Percentiles rank a stretch among this genome's conserved stretches.
phyloP scores from a whole-genome alignment of 1,139 yeast species.

The Candida sanyaensis region DNA sequence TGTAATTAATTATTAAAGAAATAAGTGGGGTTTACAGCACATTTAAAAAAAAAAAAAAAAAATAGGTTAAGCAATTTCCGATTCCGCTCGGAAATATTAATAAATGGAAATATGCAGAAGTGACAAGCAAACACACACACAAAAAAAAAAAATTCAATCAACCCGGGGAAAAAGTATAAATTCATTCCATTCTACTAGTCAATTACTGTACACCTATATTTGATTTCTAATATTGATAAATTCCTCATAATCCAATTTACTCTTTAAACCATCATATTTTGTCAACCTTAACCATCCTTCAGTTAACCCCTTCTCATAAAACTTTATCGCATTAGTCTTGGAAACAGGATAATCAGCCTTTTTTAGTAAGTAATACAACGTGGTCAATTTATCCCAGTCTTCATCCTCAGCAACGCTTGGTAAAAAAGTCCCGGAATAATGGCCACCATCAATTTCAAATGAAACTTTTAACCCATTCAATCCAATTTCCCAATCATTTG shows the following conservation, averaged over 20 bases:
- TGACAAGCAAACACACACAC: neutral
- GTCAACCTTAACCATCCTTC: conserved; percentile 40
- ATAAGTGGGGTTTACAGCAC: neutral
- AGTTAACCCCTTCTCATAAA: conserved; percentile 31
- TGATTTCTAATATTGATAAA: conserved; percentile 19
- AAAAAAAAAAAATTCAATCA: too few species aligned
- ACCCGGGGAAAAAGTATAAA: neutral
- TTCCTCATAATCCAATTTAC: conserved; percentile 27
- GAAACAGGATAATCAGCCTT: conserved; percentile 57
- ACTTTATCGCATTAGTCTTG: conserved; percentile 20
- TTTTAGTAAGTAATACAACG: conserved; percentile 65
- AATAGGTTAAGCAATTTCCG: neutral
- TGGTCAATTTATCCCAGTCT: conserved; percentile 74
- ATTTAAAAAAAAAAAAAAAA: neutral
- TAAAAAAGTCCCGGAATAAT: conserved; percentile 74
- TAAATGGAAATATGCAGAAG: conserved; percentile 4
- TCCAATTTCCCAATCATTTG: conserved; percentile 81
- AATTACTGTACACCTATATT: neutral
- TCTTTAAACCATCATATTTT: conserved; percentile 42
- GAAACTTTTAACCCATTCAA: conserved; percentile 73
- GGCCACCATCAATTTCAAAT: conserved; percentile 36
- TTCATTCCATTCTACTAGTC: too few species aligned
- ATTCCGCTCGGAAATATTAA: conserved; percentile 1
- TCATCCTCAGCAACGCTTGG: conserved; percentile 94
- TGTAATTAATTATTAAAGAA: neutral